Percentiles rank a stretch among this genome's conserved stretches.
These are phyloP conservation scores for Magnolia kwangsiensis DNA, from an alignment of 164 flowering plant genomes.

Conservation along the genomic window DNA sequence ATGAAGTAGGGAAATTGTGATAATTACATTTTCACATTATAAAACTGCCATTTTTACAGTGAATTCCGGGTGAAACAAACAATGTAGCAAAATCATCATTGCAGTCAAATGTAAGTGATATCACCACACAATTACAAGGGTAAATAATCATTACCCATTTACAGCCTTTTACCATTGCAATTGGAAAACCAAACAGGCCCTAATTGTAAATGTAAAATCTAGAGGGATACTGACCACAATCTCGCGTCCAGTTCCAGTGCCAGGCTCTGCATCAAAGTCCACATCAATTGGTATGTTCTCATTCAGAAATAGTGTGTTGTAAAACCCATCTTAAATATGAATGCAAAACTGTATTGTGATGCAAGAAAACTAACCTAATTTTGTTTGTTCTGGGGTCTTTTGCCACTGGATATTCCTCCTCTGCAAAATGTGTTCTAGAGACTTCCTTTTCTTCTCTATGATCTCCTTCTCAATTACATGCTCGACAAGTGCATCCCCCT, in stretches of 20 bases:
- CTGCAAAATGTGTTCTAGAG: constrained; percentile 48
- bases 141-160: too few species aligned
- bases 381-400: constrained; percentile 44
- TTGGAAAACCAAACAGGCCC: not conserved
- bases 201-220: not conserved
- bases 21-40: too few species aligned
- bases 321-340: not conserved
- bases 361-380: constrained; percentile 37
- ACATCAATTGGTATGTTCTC: constrained; percentile 10
- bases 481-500: constrained; percentile 45
- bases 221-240: constrained; percentile 53
- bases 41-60: too few species aligned
- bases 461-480: constrained; percentile 55
- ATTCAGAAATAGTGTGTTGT: not conserved
- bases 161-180: not conserved
- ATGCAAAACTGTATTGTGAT: not conserved
- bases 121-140: too few species aligned
- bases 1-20: too few species aligned
- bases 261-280: constrained; percentile 48
- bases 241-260: constrained; percentile 64
- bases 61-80: too few species aligned
- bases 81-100: too few species aligned
- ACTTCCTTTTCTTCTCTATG: constrained; percentile 55
- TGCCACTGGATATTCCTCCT: constrained; percentile 44
- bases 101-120: too few species aligned